Conservation (phyloP, 176 grass and related monocot genomes). For the Aechmea fasciata region DNA sequence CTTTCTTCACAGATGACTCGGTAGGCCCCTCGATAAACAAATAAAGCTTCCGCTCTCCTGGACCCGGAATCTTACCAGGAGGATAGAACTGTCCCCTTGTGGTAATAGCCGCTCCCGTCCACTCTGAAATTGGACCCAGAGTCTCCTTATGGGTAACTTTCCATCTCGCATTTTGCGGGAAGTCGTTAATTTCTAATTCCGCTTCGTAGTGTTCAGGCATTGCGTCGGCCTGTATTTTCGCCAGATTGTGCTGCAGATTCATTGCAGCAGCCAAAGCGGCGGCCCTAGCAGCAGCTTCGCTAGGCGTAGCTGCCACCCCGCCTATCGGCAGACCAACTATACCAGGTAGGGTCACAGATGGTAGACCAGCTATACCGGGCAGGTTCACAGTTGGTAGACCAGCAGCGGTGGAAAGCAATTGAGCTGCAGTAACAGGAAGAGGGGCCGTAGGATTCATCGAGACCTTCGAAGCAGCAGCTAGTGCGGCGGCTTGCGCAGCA, state of each 20-base stretch:
- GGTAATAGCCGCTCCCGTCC: slow-evolving; percentile 84
- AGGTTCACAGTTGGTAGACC: slow-evolving; percentile 14
- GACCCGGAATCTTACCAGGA: slow-evolving; percentile 68
- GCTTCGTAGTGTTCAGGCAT: slow-evolving; percentile 91
- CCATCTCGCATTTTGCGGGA: slow-evolving; percentile 91
- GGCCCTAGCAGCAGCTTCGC: slow-evolving; percentile 62
- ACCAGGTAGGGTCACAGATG: slow-evolving; percentile 24
- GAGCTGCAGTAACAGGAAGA: slow-evolving; percentile 23
- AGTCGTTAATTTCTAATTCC: slow-evolving; percentile 94
- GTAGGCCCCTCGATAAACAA: slow-evolving; percentile 81
- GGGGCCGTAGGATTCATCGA: slow-evolving; percentile 39
- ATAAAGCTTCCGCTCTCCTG: slow-evolving; percentile 80
- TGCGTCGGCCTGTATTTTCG: slow-evolving; percentile 84
- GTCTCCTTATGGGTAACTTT: slow-evolving; percentile 96
- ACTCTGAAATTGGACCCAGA: slow-evolving; percentile 77
- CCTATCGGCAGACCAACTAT: slow-evolving; percentile 5
- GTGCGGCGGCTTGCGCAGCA: slow-evolving; percentile 50
- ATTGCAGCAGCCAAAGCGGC: slow-evolving; percentile 80
- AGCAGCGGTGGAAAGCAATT: slow-evolving; percentile 30
- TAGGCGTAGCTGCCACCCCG: slow-evolving; percentile 23
- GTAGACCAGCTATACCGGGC: slow-evolving; percentile 29
- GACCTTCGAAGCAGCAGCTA: slow-evolving; percentile 49
- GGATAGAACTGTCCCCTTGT: slow-evolving; percentile 78
- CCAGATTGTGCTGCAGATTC: slow-evolving; percentile 76
- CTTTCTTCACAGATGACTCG: slow-evolving; percentile 85